Conservation (phyloP, 768 basidiomycete genomes). For the Tricholomella constricta region DNA sequence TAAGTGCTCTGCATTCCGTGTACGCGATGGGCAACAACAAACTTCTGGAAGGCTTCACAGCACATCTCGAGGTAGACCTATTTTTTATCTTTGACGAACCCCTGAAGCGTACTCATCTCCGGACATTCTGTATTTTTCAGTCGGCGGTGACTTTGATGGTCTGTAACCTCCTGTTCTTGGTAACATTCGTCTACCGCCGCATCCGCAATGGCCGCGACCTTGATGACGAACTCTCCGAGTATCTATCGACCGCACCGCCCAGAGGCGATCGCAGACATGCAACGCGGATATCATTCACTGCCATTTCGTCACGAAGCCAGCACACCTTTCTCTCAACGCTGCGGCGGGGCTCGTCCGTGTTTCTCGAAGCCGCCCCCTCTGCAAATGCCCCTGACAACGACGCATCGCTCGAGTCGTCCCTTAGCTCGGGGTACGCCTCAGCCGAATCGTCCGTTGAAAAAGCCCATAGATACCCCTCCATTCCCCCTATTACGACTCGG, state of each 20-base stretch:
- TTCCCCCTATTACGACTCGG: too few relatives aligned
- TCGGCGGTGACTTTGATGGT: conserved; percentile 19
- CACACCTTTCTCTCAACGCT: neutral
- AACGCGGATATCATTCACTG: neutral
- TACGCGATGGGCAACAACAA: conserved; percentile 5
- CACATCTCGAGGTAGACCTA: conserved; percentile 18
- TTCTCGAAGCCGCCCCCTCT: conserved; percentile 1
- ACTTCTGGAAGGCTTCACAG: conserved; percentile 14
- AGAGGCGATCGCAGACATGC: neutral
- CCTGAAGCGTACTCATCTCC: neutral
- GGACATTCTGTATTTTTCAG: neutral
- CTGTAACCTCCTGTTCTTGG: conserved; percentile 20
- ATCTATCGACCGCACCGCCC: neutral
- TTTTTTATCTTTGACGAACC: neutral
- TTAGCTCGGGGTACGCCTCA: neutral
- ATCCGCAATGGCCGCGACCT: conserved; percentile 12
- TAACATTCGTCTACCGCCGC: conserved; percentile 19
- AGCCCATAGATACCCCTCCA: neutral
- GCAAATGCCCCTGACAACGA: neutral
- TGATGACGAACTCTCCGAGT: conserved; percentile 11
- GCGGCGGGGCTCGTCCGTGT: conserved; percentile 13
- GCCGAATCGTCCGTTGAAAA: neutral
- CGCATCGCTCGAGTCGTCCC: neutral
- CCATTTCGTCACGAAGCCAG: neutral
- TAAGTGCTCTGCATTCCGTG: conserved; percentile 15